Evolutionary conservation across 2,329 filamentous ascomycete species (phyloP), one percentile per base, ranked within the genome.

Genomic region (Meredithiella fracta): DNA sequence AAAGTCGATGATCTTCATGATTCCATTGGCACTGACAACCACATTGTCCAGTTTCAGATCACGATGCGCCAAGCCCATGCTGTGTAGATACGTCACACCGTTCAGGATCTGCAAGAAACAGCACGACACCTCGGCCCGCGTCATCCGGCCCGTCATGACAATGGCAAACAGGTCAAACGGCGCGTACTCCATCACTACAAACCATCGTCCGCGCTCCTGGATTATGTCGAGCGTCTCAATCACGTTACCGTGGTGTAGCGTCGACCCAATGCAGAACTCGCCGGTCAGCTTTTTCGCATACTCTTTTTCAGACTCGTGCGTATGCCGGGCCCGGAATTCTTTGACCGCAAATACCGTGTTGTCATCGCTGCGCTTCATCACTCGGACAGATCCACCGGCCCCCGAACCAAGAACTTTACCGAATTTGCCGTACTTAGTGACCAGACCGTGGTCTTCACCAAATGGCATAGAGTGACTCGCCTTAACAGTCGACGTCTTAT

Each of bases 1-100:
- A 69, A 98, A 98, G 68, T 98, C 92, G 64, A 98, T 98, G 61
- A 98, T 86, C 70, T 98, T 98, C 89, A 98, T 95, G 63, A 98
- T 97, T 1, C 92, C 92, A 64, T 85, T 80, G 65, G 94, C 86
- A 65, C 90, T 97, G 59, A 98, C 90, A 26, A 98, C 92, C 20
- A 98, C 92, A 63, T 98, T 98, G 71, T 98, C 92, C 63, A 98
- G 71, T 70, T 98, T 98, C 63, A 98, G 66, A 73, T 98, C 92
- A 47, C 92, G 82, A 69, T 98, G 92, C 9, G 92, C 90, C 54
- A 98, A 73, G 2, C 92, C 92, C 80, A 96, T 92, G 66, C 86
- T 86, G 68, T 98, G 92, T 59, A 98, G 72, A 67, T 96, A 98
- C 9, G 87, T 87, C 37, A 97, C 90, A 53, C 92, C 92, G 64